Base-by-base conservation (phyloP, 2,329 filamentous ascomycete genomes). In the Fusarium avenaceum region DNA sequence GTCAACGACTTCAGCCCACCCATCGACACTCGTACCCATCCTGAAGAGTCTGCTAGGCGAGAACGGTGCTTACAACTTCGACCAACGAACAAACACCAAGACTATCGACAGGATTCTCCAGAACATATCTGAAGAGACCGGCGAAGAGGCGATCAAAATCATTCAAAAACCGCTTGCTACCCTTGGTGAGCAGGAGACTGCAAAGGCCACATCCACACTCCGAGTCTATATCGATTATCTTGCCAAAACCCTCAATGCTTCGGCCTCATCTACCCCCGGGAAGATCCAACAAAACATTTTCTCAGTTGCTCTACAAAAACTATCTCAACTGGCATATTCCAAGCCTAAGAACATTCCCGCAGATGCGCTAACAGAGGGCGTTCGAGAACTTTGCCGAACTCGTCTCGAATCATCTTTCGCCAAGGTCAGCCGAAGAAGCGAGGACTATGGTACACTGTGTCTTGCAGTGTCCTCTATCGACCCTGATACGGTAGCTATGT, bases 1-100 rank as follows among this genome's bases (percentile, higher is more conserved):
- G 70, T 80, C 82, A 26, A 86, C 88, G 17, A 89, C 90, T 3
- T 86, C 90, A 61, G 81, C 84, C 6, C 82, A 90, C 7, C 87
- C 90, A 0, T 80, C 82, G 7, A 83, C 89, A 22, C 84, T 92
- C 2, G 78, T 85, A 6, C 81, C 85, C 2, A 82, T 95, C 8
- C 80, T 96, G 14, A 83, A 85, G 40, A 87, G 87, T 24, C 81
- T 97, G n/a, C 85, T 96, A 43, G 87, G 88, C 38, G 87, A 88
- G 50, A 83, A 90, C 62, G 92, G 92, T 3, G 86, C 86, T 3
- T 89, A 93, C 70, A 92, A 91, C 75, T 96, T 98, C 74, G 96
- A 98, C 75, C 90, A 92, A 67, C 84, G 91, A 58, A 97, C 94
- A 1, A 96, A 92, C 76, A 91, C 90, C 3, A 97, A 95, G 79